A percentile compares a stretch with the other conserved stretches of the same genome.
Conservation (phyloP, 176 grass and related monocot genomes). For the Secale cereale region DNA sequence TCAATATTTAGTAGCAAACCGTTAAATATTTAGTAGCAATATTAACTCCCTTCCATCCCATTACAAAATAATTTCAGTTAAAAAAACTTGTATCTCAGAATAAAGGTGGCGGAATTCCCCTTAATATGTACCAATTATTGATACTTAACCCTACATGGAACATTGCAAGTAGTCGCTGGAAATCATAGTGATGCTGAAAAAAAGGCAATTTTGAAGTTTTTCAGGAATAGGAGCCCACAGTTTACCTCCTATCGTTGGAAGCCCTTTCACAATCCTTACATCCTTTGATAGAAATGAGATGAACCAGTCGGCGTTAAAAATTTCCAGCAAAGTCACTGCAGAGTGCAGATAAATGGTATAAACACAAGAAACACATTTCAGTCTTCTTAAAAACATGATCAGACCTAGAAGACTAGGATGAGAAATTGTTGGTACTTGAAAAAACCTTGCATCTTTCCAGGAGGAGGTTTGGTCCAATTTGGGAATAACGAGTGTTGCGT, state of each 20-base stretch:
- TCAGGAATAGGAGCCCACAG: constrained; percentile 48
- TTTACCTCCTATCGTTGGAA: constrained; percentile 65
- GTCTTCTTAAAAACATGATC: constrained; percentile 4
- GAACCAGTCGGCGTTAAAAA: constrained; percentile 81
- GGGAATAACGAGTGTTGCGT: constrained; percentile 86
- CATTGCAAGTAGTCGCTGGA: too few species aligned
- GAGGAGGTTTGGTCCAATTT: constrained; percentile 89
- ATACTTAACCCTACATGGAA: too few species aligned
- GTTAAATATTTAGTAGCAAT: too few species aligned
- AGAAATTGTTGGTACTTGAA: background rate
- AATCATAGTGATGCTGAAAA: too few species aligned
- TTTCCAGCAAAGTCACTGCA: constrained; percentile 87
- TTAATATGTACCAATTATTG: too few species aligned
- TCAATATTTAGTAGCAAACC: too few species aligned
- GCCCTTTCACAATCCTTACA: constrained; percentile 79
- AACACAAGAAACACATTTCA: constrained; percentile 21
- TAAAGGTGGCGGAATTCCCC: too few species aligned
- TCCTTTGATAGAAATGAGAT: constrained; percentile 80
- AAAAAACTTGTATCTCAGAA: too few species aligned
- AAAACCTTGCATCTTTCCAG: constrained; percentile 97
- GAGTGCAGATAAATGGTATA: constrained; percentile 54
- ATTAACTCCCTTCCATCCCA: too few species aligned
- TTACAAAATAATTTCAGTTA: too few species aligned
- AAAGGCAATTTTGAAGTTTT: too few species aligned
- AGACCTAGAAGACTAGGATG: constrained; percentile 12